Base-by-base conservation (phyloP, 495 filamentous ascomycete genomes). In the Xeromyces bisporus region DNA sequence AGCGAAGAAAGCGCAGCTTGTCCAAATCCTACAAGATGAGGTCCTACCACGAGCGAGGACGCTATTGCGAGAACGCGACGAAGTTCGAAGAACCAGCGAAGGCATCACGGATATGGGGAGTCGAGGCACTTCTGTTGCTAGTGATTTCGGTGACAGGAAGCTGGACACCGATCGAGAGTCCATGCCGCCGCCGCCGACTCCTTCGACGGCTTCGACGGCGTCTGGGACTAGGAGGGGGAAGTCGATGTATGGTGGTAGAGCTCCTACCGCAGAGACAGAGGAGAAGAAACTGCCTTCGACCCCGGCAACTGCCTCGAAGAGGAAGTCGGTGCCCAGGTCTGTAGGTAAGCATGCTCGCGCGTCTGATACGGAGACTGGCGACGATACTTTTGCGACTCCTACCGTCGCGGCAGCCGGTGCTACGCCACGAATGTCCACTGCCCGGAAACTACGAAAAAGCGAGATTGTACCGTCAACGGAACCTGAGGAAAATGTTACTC, bases 1-100 rank as follows among this genome's bases (percentile, higher is more conserved):
- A 29, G 73, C 78, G 20, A 96, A 94, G 55, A 97, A 97, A 58
- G 53, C 71, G 1, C 75, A 93, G 39, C 74, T 97, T 24, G 58
- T 97, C 33, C 71, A 77, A 3, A 62, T 96, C 16, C 82, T 97
- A 49, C 75, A 79, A 42, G 63, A 80, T 24, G 63, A 87, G 34
- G 67, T 97, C 23, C 54, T 78, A 6, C 81, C 89, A 1, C 71
- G 81, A 41, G 73, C 83, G 4, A 69, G 65, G 37, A 80, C 75
- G 45, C 67, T 93, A 9, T 56, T 91, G 16, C 65, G 67, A n/a
- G 69, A 74, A 14, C 72, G 77, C 37, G 72, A 78, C 18, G 66
- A 74, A 18, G 83, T 81, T 8, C 77, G 78, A 57, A 70, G 84
- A 24, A 79, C 77, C 3, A 81, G 81, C 42, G 71, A 60, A 44